Evolutionary conservation across 768 basidiomycete species (phyloP).

Genomic region (Trametes sanguinea): DNA sequence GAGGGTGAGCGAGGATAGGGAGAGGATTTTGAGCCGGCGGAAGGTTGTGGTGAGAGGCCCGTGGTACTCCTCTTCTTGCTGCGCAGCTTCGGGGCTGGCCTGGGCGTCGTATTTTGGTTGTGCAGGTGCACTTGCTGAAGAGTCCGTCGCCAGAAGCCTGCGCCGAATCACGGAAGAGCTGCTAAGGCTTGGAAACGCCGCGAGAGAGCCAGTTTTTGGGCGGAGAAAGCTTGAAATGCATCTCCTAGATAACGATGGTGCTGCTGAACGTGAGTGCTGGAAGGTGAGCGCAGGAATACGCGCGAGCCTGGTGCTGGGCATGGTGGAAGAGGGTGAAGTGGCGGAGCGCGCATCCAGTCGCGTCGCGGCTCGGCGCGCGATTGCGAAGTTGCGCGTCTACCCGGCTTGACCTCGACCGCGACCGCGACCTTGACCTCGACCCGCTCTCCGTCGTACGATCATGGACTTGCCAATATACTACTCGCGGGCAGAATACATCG

Average conservation of each 20-base stretch:
- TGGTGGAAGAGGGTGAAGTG: background rate
- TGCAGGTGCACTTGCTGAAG: background rate
- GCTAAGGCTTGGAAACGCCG: background rate
- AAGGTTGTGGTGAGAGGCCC: constrained; percentile 77
- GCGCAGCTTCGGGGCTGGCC: background rate
- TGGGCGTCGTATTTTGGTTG: background rate
- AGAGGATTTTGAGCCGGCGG: constrained; percentile 79
- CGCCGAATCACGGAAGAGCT: background rate
- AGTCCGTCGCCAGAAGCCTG: constrained; percentile 1
- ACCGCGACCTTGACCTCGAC: background rate
- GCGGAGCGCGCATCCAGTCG: constrained; percentile 9
- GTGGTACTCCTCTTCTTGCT: constrained; percentile 49
- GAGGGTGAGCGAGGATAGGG: constrained; percentile 72
- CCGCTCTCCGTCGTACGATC: background rate
- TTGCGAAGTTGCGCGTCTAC: constrained; percentile 6
- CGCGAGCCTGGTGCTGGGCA: constrained; percentile 9
- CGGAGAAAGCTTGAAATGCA: background rate
- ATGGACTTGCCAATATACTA: constrained; percentile 83
- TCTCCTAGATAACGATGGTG: background rate
- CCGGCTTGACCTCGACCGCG: constrained; percentile 7
- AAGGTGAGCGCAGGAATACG: background rate
- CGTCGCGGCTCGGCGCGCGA: background rate
- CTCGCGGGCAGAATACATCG: constrained; percentile 82
- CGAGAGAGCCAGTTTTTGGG: background rate
- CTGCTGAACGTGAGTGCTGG: background rate